Base-by-base conservation (phyloP, 192 early-diverging fungal genomes). In the Dissophora globulifera region DNA sequence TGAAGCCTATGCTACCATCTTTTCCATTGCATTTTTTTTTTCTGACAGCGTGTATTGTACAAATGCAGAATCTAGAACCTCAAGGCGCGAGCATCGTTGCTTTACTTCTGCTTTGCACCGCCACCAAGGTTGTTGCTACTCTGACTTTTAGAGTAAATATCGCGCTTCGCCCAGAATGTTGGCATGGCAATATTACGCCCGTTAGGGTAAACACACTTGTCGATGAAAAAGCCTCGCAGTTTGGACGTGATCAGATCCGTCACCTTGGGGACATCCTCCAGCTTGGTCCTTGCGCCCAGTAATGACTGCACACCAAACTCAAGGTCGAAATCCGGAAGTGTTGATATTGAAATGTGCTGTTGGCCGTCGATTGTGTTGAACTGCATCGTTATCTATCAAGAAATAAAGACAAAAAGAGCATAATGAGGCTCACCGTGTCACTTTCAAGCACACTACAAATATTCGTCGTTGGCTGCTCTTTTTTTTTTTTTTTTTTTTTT, bases 191-290 rank as follows among this genome's bases (percentile, higher is more conserved):
- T 64, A 59, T 85, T 82, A 22, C 87, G 86, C 69, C 85, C 91
- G 38, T 85, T 88, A 1, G 93, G 93, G 69, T 87, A 92, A 2
- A 95, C 93, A 16, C 93, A 81, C 62, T 85, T 84, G 42, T 94
- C 90, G 29, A 90, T 78, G 79, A 92, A 93, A 11, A 86, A 81
- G 13, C 86, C 79, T 3, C 89, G 80, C 23, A 95, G 58, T 66
- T 89, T 88, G 16, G 86, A 83, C 15, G 86, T 90, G 45, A 99
- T 93, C 10, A 99, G 76, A 50, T 92, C 88, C 0, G 95, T 93
- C 17, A 99, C 83, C 80, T 96, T 97, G 12, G 96, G 96, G 52
- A 98, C 84, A 67, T 96, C 93, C 79, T 98, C 96, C 17, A 99
- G 91, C 78, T 99, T 99, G 26, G 98, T 96, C 64, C 94, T 88